Conservation (phyloP, 352 stramenopile genomes). For the Pythium guiyangense region DNA sequence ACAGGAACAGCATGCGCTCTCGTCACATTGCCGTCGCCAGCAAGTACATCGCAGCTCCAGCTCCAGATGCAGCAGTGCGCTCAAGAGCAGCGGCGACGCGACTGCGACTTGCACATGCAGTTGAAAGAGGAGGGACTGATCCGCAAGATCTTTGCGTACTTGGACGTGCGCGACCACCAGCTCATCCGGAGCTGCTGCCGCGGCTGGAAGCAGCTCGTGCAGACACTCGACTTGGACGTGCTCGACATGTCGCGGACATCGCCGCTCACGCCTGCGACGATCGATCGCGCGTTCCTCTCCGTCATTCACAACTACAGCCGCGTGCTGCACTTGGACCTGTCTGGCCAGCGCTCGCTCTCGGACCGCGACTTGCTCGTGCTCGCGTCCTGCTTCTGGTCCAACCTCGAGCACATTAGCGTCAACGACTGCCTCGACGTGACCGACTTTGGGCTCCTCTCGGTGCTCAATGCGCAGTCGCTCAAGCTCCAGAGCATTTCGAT, state of each 20-base stretch:
- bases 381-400: slow-evolving; percentile 73
- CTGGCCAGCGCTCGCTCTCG: slow-evolving; percentile 57
- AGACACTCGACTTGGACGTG: slow-evolving; percentile 57
- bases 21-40: background rate
- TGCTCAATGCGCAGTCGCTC: slow-evolving; percentile 82
- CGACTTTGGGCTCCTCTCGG: slow-evolving; percentile 70
- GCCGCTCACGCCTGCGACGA: slow-evolving; percentile 37
- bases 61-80: background rate
- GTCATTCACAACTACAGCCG: slow-evolving; percentile 65
- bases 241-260: slow-evolving; percentile 60
- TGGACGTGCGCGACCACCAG: slow-evolving; percentile 77
- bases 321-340: slow-evolving; percentile 59
- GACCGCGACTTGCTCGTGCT: slow-evolving; percentile 78
- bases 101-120: slow-evolving; percentile 31
- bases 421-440: slow-evolving; percentile 75
- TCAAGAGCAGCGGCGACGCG: slow-evolving; percentile 2
- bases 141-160: slow-evolving; percentile 53
- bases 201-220: slow-evolving; percentile 60
- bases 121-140: slow-evolving; percentile 62
- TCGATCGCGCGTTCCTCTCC: slow-evolving; percentile 55
- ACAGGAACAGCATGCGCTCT: too few species aligned
- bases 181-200: slow-evolving; percentile 43
- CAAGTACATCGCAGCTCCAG: background rate
- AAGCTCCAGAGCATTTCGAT: slow-evolving; percentile 57
- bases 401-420: slow-evolving; percentile 57